Conservation (phyloP, 1,139 yeast genomes). For the Taiozyma onychis region DNA sequence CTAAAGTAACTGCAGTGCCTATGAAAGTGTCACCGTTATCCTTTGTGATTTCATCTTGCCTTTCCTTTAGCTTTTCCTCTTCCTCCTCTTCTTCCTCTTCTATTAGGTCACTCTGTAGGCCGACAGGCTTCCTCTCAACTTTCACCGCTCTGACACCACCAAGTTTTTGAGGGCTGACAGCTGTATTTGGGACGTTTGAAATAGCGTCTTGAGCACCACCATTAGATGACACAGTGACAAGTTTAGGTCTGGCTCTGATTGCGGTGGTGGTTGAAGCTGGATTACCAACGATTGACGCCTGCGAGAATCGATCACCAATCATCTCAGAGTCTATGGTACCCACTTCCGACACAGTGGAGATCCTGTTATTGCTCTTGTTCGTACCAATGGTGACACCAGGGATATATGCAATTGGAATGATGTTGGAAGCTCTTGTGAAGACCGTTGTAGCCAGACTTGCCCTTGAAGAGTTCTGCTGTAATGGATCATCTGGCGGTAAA, state of each 20-base stretch:
- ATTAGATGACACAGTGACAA: conserved; percentile 46
- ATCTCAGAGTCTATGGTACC: conserved; percentile 17
- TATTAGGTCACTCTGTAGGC: conserved; percentile 11
- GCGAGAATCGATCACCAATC: conserved; percentile 18
- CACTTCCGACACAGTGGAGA: conserved; percentile 16
- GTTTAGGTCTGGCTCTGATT: conserved; percentile 61
- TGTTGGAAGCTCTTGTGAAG: conserved; percentile 76
- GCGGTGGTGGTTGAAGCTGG: conserved; percentile 51
- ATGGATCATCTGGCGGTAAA: conserved; percentile 21
- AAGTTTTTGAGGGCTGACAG: conserved; percentile 18
- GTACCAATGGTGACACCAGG: conserved; percentile 81
- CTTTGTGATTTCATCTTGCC: conserved; percentile 4
- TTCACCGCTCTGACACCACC: conserved; percentile 22
- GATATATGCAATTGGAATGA: conserved; percentile 88
- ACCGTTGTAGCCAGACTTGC: conserved; percentile 53
- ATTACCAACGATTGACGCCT: conserved; percentile 24
- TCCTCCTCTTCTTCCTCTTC: conserved; percentile 20
- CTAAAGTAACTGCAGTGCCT: not conserved
- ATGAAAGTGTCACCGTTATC: not conserved
- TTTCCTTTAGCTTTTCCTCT: conserved; percentile 19
- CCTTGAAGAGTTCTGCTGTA: conserved; percentile 25
- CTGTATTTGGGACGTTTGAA: conserved; percentile 16
- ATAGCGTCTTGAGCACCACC: not conserved
- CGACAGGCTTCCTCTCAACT: conserved; percentile 9
- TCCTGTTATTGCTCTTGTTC: conserved; percentile 25